These are phyloP conservation scores for Cicer pinnatifidum DNA, from an alignment of 306 rosid species.

Conservation along the genomic window DNA sequence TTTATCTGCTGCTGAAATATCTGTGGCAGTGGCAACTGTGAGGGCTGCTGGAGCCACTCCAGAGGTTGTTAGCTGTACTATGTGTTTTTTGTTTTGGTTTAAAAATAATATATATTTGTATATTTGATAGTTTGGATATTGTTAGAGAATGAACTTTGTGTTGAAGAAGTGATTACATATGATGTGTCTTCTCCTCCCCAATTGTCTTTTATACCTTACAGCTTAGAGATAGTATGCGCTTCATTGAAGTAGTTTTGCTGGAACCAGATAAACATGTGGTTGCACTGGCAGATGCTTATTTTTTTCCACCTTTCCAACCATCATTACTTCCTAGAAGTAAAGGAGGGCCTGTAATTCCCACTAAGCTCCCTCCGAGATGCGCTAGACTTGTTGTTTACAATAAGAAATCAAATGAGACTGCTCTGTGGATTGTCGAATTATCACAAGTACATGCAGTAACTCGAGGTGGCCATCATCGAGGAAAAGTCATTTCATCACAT, in stretches of 20 bases:
- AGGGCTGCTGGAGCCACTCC: constrained; percentile 96
- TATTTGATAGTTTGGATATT: neutral
- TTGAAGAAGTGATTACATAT: constrained; percentile 40
- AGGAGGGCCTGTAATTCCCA: constrained; percentile 82
- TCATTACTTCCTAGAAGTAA: constrained; percentile 81
- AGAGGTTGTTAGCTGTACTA: constrained; percentile 58
- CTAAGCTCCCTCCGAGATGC: constrained; percentile 86
- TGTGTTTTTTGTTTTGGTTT: constrained; percentile 19
- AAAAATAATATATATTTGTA: neutral
- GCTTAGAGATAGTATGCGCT: constrained; percentile 94
- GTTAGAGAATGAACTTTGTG: constrained; percentile 25
- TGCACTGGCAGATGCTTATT: constrained; percentile 91
- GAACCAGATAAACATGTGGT: constrained; percentile 91
- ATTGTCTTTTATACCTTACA: constrained; percentile 47
- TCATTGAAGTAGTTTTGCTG: constrained; percentile 74
- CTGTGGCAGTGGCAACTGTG: constrained; percentile 89
- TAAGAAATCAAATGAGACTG: constrained; percentile 77
- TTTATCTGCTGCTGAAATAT: constrained; percentile 79
- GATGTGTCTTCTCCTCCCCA: constrained; percentile 21
- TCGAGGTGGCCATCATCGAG: constrained; percentile 92
- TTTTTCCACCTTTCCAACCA: constrained; percentile 93
- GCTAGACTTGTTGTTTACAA: constrained; percentile 87
- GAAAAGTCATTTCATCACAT: constrained; percentile 78
- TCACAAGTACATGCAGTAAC: constrained; percentile 94
- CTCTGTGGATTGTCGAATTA: constrained; percentile 75